These are phyloP conservation scores for Paramyrothecium sp. DNA, from an alignment of 2,329 filamentous ascomycete species.

Conservation along the genomic window DNA sequence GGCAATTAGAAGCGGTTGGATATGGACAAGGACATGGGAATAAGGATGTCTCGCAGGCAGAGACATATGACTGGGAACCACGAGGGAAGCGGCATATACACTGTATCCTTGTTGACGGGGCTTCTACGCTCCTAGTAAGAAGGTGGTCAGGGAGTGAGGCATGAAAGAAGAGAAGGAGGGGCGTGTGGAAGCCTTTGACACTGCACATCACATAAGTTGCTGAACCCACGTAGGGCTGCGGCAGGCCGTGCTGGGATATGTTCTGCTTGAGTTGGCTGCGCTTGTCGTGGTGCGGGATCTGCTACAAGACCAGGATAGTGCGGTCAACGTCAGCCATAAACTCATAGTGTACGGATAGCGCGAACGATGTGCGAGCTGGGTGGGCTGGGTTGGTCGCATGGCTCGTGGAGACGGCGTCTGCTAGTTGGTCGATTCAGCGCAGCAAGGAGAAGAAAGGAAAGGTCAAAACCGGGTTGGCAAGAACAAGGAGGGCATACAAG, in stretches of 20 bases:
- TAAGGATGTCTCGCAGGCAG: conserved; percentile 10
- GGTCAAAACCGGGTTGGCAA: neutral
- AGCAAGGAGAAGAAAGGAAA: neutral
- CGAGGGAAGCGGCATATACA: conserved; percentile 1
- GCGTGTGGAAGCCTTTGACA: conserved; percentile 2
- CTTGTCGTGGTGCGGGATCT: neutral
- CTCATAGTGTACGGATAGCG: neutral
- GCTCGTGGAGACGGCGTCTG: neutral
- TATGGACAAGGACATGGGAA: neutral
- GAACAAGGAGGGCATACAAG: neutral
- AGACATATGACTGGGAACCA: conserved; percentile 8
- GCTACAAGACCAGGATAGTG: neutral
- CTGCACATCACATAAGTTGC: neutral
- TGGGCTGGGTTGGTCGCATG: neutral
- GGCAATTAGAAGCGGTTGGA: neutral
- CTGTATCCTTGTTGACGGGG: conserved; percentile 6
- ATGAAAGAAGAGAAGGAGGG: conserved; percentile 2
- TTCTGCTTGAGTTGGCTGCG: neutral
- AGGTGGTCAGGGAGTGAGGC: conserved; percentile 13
- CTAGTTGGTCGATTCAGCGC: neutral
- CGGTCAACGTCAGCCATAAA: neutral
- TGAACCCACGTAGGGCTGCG: neutral
- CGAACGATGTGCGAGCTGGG: neutral
- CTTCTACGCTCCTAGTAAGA: conserved; percentile 1
- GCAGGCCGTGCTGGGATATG: neutral